Evolutionary conservation across 1,284 basidiomycete species (phyloP), one percentile per base, ranked within the genome.

Genomic region (Puccinia polysora): DNA sequence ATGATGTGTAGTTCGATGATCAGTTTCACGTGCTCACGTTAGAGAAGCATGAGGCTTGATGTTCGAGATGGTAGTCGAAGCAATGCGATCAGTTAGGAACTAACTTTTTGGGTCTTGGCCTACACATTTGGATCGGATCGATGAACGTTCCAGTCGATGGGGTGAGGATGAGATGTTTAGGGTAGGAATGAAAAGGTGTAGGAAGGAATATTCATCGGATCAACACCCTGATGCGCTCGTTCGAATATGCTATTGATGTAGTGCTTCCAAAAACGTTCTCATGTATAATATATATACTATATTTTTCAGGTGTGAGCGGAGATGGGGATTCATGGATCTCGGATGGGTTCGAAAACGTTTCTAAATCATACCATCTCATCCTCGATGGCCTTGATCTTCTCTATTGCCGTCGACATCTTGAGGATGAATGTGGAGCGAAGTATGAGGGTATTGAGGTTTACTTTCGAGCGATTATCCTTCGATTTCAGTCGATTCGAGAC

Each of bases 361-460:
- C n/a, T n/a, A n/a, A 78, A 78, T 56, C 76, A 76, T 36, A 88
- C 90, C 89, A 94, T 93, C 83, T 95, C 91, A 89, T 93, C 90
- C 84, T 95, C 91, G 81, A 95, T 85, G 87, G 92, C 90, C 88
- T 93, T 93, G 77, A 95, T 93, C 82, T 91, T 91, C 80, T 91
- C 89, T 74, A 91, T 83, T 75, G 89, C 91, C 67, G 89, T 90
- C 88, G 68, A 70, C 68, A 70, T 70, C 7, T 30, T 59, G 53
- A 6, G 14, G 23, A 4, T 49, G 18, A 49, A 49, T n/a, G n/a
- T n/a, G n/a, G n/a, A n/a, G n/a, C n/a, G n/a, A n/a, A 43, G 40
- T 43, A 43, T 43, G 40, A 43, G 40, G 2, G 12, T 43, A 43
- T 60, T 14, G 25, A 60, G 15, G 2, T 2, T 4, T 49, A 49